phyloP scores from a whole-genome alignment of 1,139 yeast species.

The Candida labiduridarum region DNA sequence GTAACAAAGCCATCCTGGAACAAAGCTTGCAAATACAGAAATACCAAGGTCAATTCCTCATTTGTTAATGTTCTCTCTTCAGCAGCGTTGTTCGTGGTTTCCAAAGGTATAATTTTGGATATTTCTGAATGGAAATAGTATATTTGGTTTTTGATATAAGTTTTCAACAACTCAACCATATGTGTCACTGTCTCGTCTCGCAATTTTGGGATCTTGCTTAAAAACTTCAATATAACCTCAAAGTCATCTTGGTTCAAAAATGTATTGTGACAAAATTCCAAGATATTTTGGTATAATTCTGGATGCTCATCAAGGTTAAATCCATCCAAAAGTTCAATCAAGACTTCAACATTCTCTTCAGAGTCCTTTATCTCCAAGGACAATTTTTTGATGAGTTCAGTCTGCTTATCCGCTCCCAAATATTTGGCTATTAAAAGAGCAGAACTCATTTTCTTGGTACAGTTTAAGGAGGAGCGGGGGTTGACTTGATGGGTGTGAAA shows the following conservation, averaged over 20 bases:
- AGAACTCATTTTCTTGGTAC: constrained; percentile 16
- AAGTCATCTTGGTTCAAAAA: constrained; percentile 12
- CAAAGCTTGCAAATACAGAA: constrained; percentile 21
- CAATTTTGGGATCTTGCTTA: constrained; percentile 23
- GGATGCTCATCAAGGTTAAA: constrained; percentile 24
- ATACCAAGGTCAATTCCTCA: constrained; percentile 10
- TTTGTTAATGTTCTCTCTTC: not conserved
- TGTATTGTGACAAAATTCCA: constrained; percentile 19
- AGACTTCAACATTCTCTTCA: constrained; percentile 24
- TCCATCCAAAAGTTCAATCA: constrained; percentile 38
- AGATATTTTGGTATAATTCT: constrained; percentile 24
- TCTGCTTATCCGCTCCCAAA: constrained; percentile 29
- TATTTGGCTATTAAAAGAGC: constrained; percentile 31
- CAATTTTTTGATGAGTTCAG: constrained; percentile 26
- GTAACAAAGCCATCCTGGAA: constrained; percentile 12
- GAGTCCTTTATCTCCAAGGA: constrained; percentile 20
- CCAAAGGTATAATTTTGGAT: constrained; percentile 7
- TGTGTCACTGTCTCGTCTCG: constrained; percentile 19
- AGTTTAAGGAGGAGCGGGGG: not conserved
- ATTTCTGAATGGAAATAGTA: constrained; percentile 10
- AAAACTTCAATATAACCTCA: constrained; percentile 19
- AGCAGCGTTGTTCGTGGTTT: not conserved
- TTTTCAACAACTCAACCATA: constrained; percentile 13
- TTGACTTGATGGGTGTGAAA: constrained; percentile 4
- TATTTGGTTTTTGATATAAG: constrained; percentile 11